A percentile compares a stretch with the other conserved stretches of the same genome.
These are phyloP conservation scores for Phytophthora europaea DNA, from an alignment of 352 stramenopile species.

Conservation along the genomic window DNA sequence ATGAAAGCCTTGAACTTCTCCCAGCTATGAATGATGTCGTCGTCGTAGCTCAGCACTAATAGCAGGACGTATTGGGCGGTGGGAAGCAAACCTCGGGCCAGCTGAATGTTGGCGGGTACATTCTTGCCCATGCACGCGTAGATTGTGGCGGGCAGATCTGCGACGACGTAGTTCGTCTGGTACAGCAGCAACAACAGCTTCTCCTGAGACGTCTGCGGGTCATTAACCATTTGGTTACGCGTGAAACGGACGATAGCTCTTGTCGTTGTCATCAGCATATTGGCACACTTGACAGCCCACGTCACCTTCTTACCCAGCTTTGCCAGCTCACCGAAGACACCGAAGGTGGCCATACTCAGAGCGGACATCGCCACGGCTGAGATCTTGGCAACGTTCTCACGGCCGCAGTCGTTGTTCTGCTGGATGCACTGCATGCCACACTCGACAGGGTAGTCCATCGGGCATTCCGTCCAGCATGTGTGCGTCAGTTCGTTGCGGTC, in stretches of 20 bases:
- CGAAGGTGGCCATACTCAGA: constrained; percentile 45
- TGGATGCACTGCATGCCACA: constrained; percentile 72
- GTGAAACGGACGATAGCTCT: constrained; percentile 41
- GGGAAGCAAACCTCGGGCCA: constrained; percentile 33
- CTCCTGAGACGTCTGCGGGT: constrained; percentile 56
- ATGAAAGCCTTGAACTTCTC: constrained; percentile 49
- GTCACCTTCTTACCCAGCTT: constrained; percentile 47
- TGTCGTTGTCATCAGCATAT: constrained; percentile 40
- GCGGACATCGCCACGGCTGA: constrained; percentile 41
- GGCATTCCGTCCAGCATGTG: constrained; percentile 66
- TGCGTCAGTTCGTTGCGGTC: constrained; percentile 45
- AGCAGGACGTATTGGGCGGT: constrained; percentile 41
- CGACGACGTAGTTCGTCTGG: constrained; percentile 67
- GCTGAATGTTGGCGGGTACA: constrained; percentile 19
- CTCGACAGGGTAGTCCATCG: constrained; percentile 66
- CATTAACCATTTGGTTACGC: constrained; percentile 33
- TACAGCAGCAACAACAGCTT: constrained; percentile 60
- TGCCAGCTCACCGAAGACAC: constrained; percentile 51
- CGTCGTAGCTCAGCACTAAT: constrained; percentile 38
- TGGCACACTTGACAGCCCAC: constrained; percentile 52
- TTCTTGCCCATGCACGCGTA: constrained; percentile 52
- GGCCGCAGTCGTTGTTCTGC: constrained; percentile 62
- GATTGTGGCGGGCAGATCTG: constrained; percentile 61
- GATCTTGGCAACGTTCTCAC: constrained; percentile 46
- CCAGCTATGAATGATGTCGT: constrained; percentile 39